Base-by-base conservation (phyloP, 306 rosid genomes). In the Castanospermum australe region DNA sequence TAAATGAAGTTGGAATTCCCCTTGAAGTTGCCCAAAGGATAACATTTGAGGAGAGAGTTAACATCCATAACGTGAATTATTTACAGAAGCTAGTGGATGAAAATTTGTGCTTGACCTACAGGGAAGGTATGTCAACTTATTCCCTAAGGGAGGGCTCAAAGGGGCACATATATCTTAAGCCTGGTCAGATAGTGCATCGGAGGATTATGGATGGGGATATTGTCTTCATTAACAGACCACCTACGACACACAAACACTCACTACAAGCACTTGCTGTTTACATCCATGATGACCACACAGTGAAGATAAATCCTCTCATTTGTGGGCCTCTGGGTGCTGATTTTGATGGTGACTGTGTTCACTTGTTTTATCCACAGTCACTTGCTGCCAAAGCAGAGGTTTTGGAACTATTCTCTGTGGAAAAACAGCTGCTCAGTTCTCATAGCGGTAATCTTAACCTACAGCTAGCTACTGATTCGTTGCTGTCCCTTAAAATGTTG, bases 321-420 rank as follows among this genome's bases (percentile, higher is more conserved):
- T 95, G 99, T 85, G 99, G 94, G 56, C 96, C 98, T 17, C 83
- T 93, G n/a, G 85, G 97, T 59, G 98, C 97, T 4, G 99, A 95
- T 83, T 95, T 95, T 85, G 99, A 93, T 73, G 98, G 99, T 36
- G 99, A 93, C 59, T 95, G 99, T 79, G 77, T 91, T 50, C 99
- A 95, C 69, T 52, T 95, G 18, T 95, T 93, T 77, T 95, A 95
- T 84, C 99, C 99, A 0, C 98, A 95, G 85, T 93, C 97, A 5
- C 92, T 90, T 71, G 92, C 89, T 4, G 97, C 99, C 30, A 95
- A 90, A 83, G 99, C 98, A 8, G 99, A 95, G 84, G 98, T 95
- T 21, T 63, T 95, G 84, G 97, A 92, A 68, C 96, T 95, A 71
- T 95, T 93, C 67, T 81, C 94, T 6, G 91, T 93, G 62, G 99